Conservation (phyloP, 345 rosid genomes). For the Sonneratia alba region DNA sequence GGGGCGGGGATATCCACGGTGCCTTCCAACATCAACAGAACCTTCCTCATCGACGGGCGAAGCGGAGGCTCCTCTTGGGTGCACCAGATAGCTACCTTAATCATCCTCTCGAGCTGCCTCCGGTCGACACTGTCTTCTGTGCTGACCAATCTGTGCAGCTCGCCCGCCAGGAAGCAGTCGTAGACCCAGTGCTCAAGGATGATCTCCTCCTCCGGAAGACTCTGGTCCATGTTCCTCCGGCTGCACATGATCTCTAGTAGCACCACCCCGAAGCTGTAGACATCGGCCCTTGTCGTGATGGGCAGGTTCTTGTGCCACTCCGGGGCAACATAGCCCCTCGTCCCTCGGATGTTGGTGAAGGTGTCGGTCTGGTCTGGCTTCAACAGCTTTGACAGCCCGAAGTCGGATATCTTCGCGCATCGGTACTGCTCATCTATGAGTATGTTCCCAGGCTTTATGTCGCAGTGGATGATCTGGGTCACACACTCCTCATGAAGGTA, state of each 20-base stretch:
- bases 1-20: conserved; percentile 19
- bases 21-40: conserved; percentile 18
- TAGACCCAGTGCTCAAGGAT: conserved; percentile 20
- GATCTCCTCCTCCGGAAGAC: conserved; percentile 9
- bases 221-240: conserved; percentile 6
- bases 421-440: conserved; percentile 17
- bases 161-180: conserved; percentile 14
- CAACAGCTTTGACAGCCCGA: conserved; percentile 25
- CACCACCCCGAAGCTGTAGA: conserved; percentile 23
- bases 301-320: conserved; percentile 19
- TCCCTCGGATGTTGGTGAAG: conserved; percentile 19
- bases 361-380: conserved; percentile 22
- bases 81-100: conserved; percentile 27
- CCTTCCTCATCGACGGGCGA: conserved; percentile 18
- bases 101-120: conserved; percentile 15
- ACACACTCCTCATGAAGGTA: conserved; percentile 20
- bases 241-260: conserved; percentile 21
- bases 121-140: conserved; percentile 15
- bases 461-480: conserved; percentile 24
- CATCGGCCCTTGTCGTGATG: conserved; percentile 12
- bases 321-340: conserved; percentile 24
- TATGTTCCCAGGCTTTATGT: conserved; percentile 22
- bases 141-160: conserved; percentile 13
- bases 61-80: conserved; percentile 17
- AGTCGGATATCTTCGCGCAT: conserved; percentile 18